These are phyloP conservation scores for Zygoascus bituminiphila DNA, from an alignment of 805 yeast species.

Conservation along the genomic window DNA sequence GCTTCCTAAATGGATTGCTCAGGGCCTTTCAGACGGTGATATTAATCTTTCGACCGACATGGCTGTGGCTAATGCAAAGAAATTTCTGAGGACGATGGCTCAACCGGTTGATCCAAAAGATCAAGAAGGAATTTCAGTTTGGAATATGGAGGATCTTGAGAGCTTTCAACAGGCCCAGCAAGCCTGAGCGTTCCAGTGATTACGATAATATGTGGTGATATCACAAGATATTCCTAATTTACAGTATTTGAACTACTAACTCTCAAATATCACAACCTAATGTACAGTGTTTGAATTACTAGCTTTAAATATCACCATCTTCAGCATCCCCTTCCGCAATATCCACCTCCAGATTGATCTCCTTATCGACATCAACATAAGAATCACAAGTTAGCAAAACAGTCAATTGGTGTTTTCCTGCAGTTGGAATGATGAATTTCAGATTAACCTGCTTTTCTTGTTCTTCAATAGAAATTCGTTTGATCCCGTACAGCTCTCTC, in stretches of 20 bases:
- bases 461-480: slow-evolving; percentile 47
- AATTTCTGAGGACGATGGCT: slow-evolving; percentile 85
- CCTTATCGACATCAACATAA: slow-evolving; percentile 88
- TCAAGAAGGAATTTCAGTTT: slow-evolving; percentile 89
- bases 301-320: neutral
- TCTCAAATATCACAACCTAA: neutral
- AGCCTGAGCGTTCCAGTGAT: neutral
- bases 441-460: slow-evolving; percentile 47
- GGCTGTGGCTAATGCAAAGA: slow-evolving; percentile 93
- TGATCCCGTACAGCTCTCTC: slow-evolving; percentile 63
- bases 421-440: slow-evolving; percentile 47
- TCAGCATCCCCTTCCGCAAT: slow-evolving; percentile 16
- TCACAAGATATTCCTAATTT: neutral
- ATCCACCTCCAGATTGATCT: slow-evolving; percentile 42
- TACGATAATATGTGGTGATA: too few species aligned
- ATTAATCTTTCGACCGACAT: slow-evolving; percentile 89
- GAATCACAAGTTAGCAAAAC: slow-evolving; percentile 89
- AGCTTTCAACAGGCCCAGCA: neutral
- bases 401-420: slow-evolving; percentile 55
- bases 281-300: neutral
- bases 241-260: neutral
- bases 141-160: slow-evolving; percentile 52
- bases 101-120: slow-evolving; percentile 87
- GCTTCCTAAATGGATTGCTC: slow-evolving; percentile 95
- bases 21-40: slow-evolving; percentile 86